phyloP scores from a whole-genome alignment of 257 asterid species.

The Knoxia roxburghii region DNA sequence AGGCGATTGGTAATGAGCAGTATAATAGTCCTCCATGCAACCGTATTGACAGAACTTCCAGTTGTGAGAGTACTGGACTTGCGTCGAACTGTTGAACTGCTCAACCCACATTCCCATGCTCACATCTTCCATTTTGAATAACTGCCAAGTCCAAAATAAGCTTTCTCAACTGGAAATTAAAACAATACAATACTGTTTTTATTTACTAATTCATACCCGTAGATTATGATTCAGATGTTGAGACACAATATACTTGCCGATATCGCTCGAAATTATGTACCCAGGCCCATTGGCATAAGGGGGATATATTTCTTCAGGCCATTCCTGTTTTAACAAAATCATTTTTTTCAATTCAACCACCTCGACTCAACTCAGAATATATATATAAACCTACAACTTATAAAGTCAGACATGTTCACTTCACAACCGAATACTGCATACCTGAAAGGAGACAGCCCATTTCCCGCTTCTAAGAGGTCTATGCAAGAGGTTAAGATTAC shows the following conservation, averaged over 20 bases:
- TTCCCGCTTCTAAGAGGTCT: constrained; percentile 93
- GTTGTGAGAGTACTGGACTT: constrained; percentile 65
- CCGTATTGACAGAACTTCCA: constrained; percentile 95
- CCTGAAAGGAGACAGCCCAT: constrained; percentile 97
- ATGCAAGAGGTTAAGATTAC: constrained; percentile 87
- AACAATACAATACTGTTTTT: not conserved
- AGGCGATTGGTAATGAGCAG: constrained; percentile 98
- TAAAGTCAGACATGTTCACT: not conserved
- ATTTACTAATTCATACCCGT: constrained; percentile 49
- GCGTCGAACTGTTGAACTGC: constrained; percentile 59
- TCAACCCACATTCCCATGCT: constrained; percentile 99
- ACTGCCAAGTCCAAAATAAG: constrained; percentile 52
- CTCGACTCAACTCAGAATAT: too few relatives aligned
- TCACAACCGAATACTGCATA: constrained; percentile 18
- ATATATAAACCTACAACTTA: not conserved
- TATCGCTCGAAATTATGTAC: constrained; percentile 80
- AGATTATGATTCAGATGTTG: constrained; percentile 57
- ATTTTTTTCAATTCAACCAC: too few relatives aligned
- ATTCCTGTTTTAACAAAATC: constrained; percentile 52
- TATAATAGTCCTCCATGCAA: constrained; percentile 76
- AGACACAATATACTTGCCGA: constrained; percentile 61
- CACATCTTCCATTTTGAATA: constrained; percentile 97
- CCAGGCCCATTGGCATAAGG: constrained; percentile 99
- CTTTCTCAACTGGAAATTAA: not conserved
- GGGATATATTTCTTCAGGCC: constrained; percentile 98